phyloP scores from a whole-genome alignment of 345 rosid genomes.

The Trapa incisa region DNA sequence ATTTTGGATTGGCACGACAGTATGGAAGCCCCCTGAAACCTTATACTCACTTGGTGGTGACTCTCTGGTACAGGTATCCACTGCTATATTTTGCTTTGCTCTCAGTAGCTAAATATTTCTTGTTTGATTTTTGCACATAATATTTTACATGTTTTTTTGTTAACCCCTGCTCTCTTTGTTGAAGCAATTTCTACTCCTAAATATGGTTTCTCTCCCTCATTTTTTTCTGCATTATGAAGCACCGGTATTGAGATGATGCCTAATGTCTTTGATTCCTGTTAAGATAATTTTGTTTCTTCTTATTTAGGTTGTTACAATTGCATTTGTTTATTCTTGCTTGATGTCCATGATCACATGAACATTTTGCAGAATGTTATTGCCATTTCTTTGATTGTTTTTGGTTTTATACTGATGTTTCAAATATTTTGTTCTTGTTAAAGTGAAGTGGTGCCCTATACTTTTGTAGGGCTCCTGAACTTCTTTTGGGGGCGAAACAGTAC shows the following conservation, averaged over 20 bases:
- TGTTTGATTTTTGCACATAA: neutral
- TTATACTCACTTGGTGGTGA: conserved; percentile 95
- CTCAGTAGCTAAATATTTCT: neutral
- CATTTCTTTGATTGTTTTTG: neutral
- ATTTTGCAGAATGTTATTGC: neutral
- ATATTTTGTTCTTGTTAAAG: neutral
- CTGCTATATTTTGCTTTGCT: neutral
- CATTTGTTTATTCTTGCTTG: neutral
- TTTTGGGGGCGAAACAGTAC: conserved; percentile 84
- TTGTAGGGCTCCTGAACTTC: conserved; percentile 96
- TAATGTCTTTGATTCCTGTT: neutral
- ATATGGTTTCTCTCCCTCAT: neutral
- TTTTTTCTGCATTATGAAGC: neutral
- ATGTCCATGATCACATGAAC: neutral
- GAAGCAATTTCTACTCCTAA: neutral
- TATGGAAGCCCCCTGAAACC: conserved; percentile 96
- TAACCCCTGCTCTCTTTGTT: neutral
- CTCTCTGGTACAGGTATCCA: conserved; percentile 96
- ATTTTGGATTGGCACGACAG: conserved; percentile 97
- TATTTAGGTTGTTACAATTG: neutral
- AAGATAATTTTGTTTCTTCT: neutral
- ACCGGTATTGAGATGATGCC: neutral
- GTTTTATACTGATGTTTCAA: neutral
- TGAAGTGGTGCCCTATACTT: conserved; percentile 9
- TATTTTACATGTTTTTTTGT: neutral